phyloP scores from a whole-genome alignment of 2,329 filamentous ascomycete genomes.

The Dissoconium aciculare region DNA sequence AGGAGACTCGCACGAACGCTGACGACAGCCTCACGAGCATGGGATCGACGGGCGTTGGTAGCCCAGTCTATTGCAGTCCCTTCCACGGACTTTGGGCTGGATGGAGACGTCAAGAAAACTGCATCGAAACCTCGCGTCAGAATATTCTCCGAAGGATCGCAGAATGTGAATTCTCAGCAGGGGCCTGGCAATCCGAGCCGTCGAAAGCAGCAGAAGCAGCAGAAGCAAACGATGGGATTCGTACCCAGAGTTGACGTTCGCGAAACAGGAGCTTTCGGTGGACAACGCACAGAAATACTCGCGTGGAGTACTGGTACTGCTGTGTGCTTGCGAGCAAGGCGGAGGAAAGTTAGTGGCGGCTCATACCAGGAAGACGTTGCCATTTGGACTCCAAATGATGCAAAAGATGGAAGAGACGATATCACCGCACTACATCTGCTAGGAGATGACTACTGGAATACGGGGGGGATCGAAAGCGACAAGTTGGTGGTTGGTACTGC shows the following conservation, averaged over 20 bases:
- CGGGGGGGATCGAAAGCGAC: conserved; percentile 24
- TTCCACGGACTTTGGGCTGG: too few relatives aligned
- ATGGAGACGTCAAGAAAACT: conserved; percentile 20
- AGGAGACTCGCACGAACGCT: conserved; percentile 37
- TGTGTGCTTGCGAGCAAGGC: conserved; percentile 31
- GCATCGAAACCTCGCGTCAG: conserved; percentile 17
- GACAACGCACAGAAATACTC: conserved; percentile 39
- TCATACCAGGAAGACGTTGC: conserved; percentile 38
- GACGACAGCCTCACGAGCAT: conserved; percentile 42
- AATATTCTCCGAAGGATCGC: conserved; percentile 24
- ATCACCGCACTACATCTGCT: conserved; percentile 43
- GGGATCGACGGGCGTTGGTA: conserved; percentile 41
- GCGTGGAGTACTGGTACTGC: conserved; percentile 47
- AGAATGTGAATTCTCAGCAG: conserved; percentile 30
- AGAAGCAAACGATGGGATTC: conserved; percentile 49
- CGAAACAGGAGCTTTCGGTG: conserved; percentile 26
- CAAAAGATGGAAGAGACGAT: conserved; percentile 41
- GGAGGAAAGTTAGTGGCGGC: conserved; percentile 33
- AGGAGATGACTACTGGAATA: conserved; percentile 20
- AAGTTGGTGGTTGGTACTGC: conserved; percentile 42
- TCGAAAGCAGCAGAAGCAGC: too few relatives aligned
- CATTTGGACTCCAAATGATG: too few relatives aligned
- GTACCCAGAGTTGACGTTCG: conserved; percentile 30
- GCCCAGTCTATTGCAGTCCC: conserved; percentile 40
- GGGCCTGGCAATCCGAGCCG: too few relatives aligned